Percentiles rank a stretch among this genome's conserved stretches.
phyloP scores from a whole-genome alignment of 1,284 basidiomycete species.

The Vanrija sp. region DNA sequence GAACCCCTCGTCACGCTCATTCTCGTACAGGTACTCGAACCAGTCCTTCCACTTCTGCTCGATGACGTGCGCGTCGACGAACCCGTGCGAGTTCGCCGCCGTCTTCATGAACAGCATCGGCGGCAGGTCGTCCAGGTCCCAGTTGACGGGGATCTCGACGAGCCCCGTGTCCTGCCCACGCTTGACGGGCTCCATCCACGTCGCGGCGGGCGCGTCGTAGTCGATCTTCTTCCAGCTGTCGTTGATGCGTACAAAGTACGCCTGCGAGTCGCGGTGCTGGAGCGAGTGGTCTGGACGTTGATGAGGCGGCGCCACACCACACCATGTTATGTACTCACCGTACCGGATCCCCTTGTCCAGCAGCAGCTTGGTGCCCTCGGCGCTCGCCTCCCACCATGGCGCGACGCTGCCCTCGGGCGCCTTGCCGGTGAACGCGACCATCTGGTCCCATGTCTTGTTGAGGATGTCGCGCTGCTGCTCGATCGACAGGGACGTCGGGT shows the following conservation, averaged over 20 bases:
- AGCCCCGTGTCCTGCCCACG: slow-evolving; percentile 64
- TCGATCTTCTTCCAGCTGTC: slow-evolving; percentile 73
- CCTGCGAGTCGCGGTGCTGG: slow-evolving; percentile 57
- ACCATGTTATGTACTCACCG: slow-evolving; percentile 53
- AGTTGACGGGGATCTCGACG: slow-evolving; percentile 70
- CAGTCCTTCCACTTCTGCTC: slow-evolving; percentile 73
- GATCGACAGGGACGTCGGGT: slow-evolving; percentile 60
- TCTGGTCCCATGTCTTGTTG: slow-evolving; percentile 61
- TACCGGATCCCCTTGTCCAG: slow-evolving; percentile 72
- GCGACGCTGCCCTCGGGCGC: slow-evolving; percentile 66
- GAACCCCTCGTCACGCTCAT: slow-evolving; percentile 49
- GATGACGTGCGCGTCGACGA: slow-evolving; percentile 65
- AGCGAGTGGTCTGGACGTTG: slow-evolving; percentile 55
- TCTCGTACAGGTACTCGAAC: slow-evolving; percentile 62
- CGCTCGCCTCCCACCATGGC: slow-evolving; percentile 75
- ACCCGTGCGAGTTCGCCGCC: slow-evolving; percentile 64
- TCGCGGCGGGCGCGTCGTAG: slow-evolving; percentile 58
- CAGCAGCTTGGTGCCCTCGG: slow-evolving; percentile 64
- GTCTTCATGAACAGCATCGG: slow-evolving; percentile 73
- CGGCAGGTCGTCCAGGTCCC: slow-evolving; percentile 61
- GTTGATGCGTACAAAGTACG: slow-evolving; percentile 66
- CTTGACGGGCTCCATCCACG: slow-evolving; percentile 71
- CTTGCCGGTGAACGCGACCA: slow-evolving; percentile 65
- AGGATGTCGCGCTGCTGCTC: slow-evolving; percentile 70
- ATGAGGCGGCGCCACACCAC: not conserved